Conservation (phyloP, 1,284 basidiomycete species). For the Sutorius eximius region DNA sequence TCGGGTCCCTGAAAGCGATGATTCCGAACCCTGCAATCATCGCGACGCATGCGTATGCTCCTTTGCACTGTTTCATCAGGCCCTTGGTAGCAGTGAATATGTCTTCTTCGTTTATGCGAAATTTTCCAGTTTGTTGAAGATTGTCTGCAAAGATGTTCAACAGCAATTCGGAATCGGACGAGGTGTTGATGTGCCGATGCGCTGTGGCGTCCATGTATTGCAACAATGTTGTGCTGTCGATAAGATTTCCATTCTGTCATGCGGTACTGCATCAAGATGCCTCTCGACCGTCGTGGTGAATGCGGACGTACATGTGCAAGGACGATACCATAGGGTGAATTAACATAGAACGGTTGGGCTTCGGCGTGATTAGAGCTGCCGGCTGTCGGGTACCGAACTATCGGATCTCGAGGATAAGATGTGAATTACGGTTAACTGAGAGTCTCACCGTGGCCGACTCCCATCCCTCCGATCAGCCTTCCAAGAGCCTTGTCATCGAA, state of each 20-base stretch:
- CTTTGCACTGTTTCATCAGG: constrained; percentile 86
- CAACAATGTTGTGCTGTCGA: constrained; percentile 86
- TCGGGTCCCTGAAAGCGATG: constrained; percentile 98
- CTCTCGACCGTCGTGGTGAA: background rate
- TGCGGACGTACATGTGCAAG: constrained; percentile 83
- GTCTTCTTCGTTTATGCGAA: constrained; percentile 99
- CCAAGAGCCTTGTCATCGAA: constrained; percentile 83
- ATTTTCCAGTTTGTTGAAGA: constrained; percentile 97
- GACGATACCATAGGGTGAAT: constrained; percentile 97
- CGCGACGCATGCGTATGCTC: constrained; percentile 95
- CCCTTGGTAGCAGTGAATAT: constrained; percentile 93
- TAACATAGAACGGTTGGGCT: constrained; percentile 99
- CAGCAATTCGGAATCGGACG: constrained; percentile 95
- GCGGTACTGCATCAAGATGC: constrained; percentile 6
- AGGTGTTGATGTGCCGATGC: constrained; percentile 98
- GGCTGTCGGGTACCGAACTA: constrained; percentile 96
- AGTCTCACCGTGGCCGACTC: constrained; percentile 87
- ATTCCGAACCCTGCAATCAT: constrained; percentile 99
- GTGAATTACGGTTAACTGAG: background rate
- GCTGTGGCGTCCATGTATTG: constrained; percentile 95
- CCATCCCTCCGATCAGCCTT: constrained; percentile 91
- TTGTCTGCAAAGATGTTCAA: constrained; percentile 98
- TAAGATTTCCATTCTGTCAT: constrained; percentile 93
- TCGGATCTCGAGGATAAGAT: constrained; percentile 9
- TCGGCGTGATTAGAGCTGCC: constrained; percentile 98